Base-by-base conservation (phyloP, 805 yeast genomes). In the Millerago galiae region DNA sequence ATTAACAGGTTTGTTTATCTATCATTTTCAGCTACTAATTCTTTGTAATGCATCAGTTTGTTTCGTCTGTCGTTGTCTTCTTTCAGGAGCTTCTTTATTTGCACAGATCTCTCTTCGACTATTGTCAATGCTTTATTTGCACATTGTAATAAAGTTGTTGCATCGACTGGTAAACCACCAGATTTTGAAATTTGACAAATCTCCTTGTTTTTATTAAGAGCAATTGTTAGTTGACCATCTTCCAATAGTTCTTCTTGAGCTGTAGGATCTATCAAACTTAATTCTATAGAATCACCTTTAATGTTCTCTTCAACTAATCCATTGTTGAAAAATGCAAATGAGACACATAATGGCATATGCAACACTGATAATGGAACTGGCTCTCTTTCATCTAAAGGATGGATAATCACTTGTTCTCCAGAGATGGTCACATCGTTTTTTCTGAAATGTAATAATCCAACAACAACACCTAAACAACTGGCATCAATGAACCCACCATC, bases 401-500 rank as follows among this genome's bases (percentile, higher is more conserved):
- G 93, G 0, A 91, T 69, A 10, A 82, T 72, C 10, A 87, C 66
- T 24, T 74, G 75, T 33, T 78, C 81, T 12, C 83, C 83, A 34
- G 71, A 70, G 9, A 89, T 78, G 2, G 89, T 75, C 27, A 88
- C 75, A 61, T 90, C 96, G 10, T 95, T 95, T 53, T 85, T 81
- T 43, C 75, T 76, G 62, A 79, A 93, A 60, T 90, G 96, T 50
- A 81, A 70, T 42, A 93, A 68, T 1, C 86, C 95, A 8, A 91
- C 77, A 74, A 88, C 83, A 8, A 88, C 96, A 0, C 93, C 98
- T 43, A 89, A 72, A 63, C 96, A 86, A 34, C 91, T 82, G 7
- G 88, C 84, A 61, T 93, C 99, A 33, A 90, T 81, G 37, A 93
- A 74, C 15, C 95, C 95, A 34, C 99, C 99, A 62, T 93, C 99